These are phyloP conservation scores for Trypanosoma avium DNA, from an alignment of 208 protist species.

Conservation along the genomic window DNA sequence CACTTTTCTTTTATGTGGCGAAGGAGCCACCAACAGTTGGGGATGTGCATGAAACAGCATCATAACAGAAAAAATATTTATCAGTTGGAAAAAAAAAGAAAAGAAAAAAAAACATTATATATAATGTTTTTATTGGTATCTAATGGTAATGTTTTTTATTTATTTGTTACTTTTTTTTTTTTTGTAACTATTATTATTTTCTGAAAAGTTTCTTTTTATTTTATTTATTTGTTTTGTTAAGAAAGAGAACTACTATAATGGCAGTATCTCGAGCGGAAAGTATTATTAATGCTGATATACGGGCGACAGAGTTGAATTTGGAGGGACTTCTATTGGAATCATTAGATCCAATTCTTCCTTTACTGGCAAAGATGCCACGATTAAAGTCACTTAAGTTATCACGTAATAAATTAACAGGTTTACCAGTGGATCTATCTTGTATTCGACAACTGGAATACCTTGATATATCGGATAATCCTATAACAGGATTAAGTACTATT, in stretches of 20 bases:
- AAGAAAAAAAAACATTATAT: background rate
- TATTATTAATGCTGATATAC: constrained; percentile 23
- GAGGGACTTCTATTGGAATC: constrained; percentile 37
- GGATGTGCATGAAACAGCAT: constrained; percentile 4
- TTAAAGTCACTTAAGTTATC: constrained; percentile 44
- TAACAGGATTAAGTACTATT: constrained; percentile 40
- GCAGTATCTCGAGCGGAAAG: constrained; percentile 4
- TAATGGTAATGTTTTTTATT: background rate
- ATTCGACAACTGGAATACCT: constrained; percentile 42
- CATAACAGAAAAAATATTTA: background rate
- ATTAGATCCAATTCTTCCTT: constrained; percentile 45
- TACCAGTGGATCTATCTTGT: constrained; percentile 52
- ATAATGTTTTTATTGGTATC: background rate
- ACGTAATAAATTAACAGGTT: constrained; percentile 48
- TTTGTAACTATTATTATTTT: constrained; percentile 1
- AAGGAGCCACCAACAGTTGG: constrained; percentile 52
- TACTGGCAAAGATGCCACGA: constrained; percentile 42
- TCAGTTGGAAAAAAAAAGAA: background rate
- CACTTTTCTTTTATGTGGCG: constrained; percentile 81
- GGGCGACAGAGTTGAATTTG: constrained; percentile 40
- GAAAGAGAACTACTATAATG: background rate
- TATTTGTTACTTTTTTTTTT: constrained; percentile 4
- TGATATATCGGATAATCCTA: constrained; percentile 54
- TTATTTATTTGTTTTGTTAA: background rate
- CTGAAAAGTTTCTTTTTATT: background rate